These are phyloP conservation scores for Mortierella sp. DNA, from an alignment of 371 early-diverging fungal genomes.

Conservation along the genomic window DNA sequence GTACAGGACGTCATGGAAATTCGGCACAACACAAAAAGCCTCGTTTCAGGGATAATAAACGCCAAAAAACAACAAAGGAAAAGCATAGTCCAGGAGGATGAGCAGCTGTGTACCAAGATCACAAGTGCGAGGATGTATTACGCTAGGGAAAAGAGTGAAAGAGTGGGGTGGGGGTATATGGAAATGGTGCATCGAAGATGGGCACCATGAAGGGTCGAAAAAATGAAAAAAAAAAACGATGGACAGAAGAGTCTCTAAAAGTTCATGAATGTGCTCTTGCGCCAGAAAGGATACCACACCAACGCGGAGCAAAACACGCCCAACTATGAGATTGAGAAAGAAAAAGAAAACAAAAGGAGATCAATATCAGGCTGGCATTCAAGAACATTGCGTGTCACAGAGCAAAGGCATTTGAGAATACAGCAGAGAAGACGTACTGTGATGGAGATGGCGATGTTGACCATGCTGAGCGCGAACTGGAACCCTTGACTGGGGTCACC, in stretches of 20 bases:
- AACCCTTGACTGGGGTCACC: constrained; percentile 59
- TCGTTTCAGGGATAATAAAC: not conserved
- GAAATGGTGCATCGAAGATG: not conserved
- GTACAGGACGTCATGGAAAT: not conserved
- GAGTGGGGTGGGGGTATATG: not conserved
- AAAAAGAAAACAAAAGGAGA: not conserved
- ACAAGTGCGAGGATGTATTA: not conserved
- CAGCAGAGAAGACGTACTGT: constrained; percentile 63
- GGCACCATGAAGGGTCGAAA: not conserved
- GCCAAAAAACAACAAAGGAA: not conserved
- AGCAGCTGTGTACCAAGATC: not conserved
- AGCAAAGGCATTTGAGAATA: no score
- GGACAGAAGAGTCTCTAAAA: constrained; percentile 19
- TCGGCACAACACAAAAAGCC: not conserved
- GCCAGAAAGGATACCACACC: constrained; percentile 57
- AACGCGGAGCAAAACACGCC: constrained; percentile 54
- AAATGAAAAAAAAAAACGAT: not conserved
- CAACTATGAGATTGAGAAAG: constrained; percentile 17
- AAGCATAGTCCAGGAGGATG: not conserved
- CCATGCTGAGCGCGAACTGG: constrained; percentile 66
- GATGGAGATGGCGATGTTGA: constrained; percentile 66
- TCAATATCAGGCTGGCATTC: not conserved
- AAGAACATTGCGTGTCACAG: not conserved
- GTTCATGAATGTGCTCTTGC: constrained; percentile 57
- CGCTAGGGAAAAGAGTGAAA: not conserved